These are phyloP conservation scores for Cladosporium sp. DNA, from an alignment of 2,329 filamentous ascomycete genomes.

Conservation along the genomic window DNA sequence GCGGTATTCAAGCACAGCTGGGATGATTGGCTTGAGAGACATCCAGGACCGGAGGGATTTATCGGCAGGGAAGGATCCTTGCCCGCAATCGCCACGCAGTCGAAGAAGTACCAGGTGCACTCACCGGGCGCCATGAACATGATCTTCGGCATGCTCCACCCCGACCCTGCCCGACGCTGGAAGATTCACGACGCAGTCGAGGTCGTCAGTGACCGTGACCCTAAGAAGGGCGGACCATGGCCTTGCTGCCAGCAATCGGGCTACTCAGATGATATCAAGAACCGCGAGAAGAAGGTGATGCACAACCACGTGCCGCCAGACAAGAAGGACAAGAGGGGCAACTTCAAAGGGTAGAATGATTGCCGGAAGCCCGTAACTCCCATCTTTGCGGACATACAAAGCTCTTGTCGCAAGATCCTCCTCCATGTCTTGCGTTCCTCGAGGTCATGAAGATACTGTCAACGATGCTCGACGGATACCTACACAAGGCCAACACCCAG, in stretches of 20 bases:
- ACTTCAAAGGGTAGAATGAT: constrained; percentile 14
- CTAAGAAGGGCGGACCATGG: constrained; percentile 16
- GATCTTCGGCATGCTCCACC: constrained; percentile 79
- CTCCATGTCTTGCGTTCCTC: background rate
- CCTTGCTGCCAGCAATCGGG: constrained; percentile 36
- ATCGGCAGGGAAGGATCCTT: constrained; percentile 41
- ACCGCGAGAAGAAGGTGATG: constrained; percentile 40
- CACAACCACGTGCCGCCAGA: constrained; percentile 47
- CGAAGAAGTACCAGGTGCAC: constrained; percentile 66
- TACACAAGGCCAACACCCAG: background rate
- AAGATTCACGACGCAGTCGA: constrained; percentile 68
- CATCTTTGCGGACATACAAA: background rate
- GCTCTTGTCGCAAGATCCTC: background rate
- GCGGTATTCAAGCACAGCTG: constrained; percentile 66
- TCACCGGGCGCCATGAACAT: constrained; percentile 69
- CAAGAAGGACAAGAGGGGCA: constrained; percentile 37
- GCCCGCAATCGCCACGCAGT: constrained; percentile 60
- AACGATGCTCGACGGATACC: background rate
- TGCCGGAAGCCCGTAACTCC: background rate
- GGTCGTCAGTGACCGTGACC: constrained; percentile 41
- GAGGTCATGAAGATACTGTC: background rate
- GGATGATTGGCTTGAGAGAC: constrained; percentile 64
- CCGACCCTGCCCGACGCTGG: constrained; percentile 69
- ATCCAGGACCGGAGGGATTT: constrained; percentile 51
- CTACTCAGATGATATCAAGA: constrained; percentile 37